Base-by-base conservation (phyloP, 1,284 basidiomycete genomes). In the Gastroboletus turbinatus region DNA sequence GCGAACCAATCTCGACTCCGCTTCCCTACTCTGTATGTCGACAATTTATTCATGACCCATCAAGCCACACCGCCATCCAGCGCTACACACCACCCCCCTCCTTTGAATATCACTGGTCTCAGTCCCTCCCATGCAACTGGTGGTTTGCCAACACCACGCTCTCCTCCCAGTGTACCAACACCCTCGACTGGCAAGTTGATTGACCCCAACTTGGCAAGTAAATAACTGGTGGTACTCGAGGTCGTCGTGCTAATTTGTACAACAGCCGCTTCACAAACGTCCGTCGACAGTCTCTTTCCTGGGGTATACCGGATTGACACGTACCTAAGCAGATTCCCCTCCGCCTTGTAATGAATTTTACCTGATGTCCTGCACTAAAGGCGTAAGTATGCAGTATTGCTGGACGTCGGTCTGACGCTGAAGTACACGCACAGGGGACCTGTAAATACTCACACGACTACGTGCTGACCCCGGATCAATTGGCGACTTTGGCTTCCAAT, bases 401-500 rank as follows among this genome's bases (percentile, higher is more conserved):
- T 29, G 29, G 35, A 48, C 7, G 14, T 42, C 14, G 27, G 46
- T 29, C 53, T 59, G 38, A 65, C n/a, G 46, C 51, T 58, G 33
- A 60, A 52, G 43, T n/a, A 50, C 52, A 23, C 9, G 8, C 47
- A 47, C 63, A 90, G 88, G 76, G 79, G 39, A 75, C 78, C 44
- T 91, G 89, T 81, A 90, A 87, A 72, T 91, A 90, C 70, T 88
- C 87, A 35, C 89, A 91, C 71, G 86, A 89, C 54, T 91, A 90
- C 67, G 72, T 79, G 35, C 71, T 91, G 54, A 86, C 83, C 2
- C 73, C 78, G 4, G 88, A 89, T 50, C 87, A 90, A 66, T 74
- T 90, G 55, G 78, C 79, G 25, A 79, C 79, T 19, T 72, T 91
- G 64, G 78, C 84, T 27, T 79, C 76, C 63, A 88, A 86, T 63